These are phyloP conservation scores for Rhizopus microsporus DNA, from an alignment of 371 early-diverging fungal genomes.

Conservation along the genomic window DNA sequence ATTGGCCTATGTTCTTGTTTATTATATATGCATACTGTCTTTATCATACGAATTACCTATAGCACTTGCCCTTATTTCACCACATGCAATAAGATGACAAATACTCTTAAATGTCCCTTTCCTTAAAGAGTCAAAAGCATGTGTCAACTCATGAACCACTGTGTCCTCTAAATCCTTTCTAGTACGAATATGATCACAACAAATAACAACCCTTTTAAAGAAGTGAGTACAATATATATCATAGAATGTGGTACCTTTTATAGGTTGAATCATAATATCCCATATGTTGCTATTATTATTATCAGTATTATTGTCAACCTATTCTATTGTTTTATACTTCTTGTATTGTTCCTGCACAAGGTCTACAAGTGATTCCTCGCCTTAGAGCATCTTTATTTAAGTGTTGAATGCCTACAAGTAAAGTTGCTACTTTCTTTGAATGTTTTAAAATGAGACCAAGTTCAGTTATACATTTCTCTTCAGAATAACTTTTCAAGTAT, in stretches of 20 bases:
- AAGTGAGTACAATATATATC: neutral
- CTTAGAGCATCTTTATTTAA: slow-evolving; percentile 34
- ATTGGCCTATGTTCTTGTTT: slow-evolving; percentile 32
- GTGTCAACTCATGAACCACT: slow-evolving; percentile 48
- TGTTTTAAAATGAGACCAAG: slow-evolving; percentile 34
- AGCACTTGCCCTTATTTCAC: slow-evolving; percentile 46
- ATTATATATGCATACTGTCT: neutral
- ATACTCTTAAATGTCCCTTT: slow-evolving; percentile 41
- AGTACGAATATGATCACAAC: slow-evolving; percentile 44
- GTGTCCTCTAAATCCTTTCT: slow-evolving; percentile 42
- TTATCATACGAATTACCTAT: slow-evolving; percentile 26
- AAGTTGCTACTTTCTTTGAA: slow-evolving; percentile 29
- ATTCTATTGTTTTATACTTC: slow-evolving; percentile 18
- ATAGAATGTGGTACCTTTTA: slow-evolving; percentile 29
- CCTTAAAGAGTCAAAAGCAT: slow-evolving; percentile 47
- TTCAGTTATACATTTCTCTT: slow-evolving; percentile 40
- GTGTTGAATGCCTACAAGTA: slow-evolving; percentile 39
- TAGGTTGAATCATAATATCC: slow-evolving; percentile 47
- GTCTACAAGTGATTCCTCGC: slow-evolving; percentile 44
- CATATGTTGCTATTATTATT: slow-evolving; percentile 25
- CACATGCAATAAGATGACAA: slow-evolving; percentile 49
- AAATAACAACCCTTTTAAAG: slow-evolving; percentile 37
- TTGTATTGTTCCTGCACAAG: slow-evolving; percentile 44
- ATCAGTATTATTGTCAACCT: neutral
- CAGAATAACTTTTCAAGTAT: slow-evolving; percentile 22